Conservation (phyloP, 805 yeast species). For the Wickerhamomyces ciferrii region DNA sequence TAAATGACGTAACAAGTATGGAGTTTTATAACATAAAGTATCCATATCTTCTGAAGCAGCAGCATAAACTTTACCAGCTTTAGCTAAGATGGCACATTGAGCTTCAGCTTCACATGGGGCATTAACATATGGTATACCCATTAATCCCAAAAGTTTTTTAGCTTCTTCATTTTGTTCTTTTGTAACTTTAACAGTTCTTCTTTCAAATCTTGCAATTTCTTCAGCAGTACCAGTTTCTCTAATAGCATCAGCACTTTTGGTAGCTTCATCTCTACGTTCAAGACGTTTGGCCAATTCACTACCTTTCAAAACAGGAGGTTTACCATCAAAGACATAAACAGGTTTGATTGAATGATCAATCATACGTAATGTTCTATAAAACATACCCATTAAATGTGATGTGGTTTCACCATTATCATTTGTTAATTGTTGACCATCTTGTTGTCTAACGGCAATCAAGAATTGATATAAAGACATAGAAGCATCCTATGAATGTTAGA, state of each 20-base stretch:
- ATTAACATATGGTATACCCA: conserved; percentile 93
- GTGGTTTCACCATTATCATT: conserved; percentile 89
- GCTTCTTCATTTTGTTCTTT: conserved; percentile 94
- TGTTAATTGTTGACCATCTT: conserved; percentile 91
- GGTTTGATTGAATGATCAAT: conserved; percentile 95
- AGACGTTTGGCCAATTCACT: conserved; percentile 88
- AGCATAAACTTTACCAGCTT: conserved; percentile 87
- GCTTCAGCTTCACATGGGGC: conserved; percentile 99
- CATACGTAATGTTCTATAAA: conserved; percentile 86
- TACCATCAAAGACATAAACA: conserved; percentile 94
- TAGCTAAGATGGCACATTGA: conserved; percentile 92
- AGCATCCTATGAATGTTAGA: conserved; percentile 38
- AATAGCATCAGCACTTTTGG: conserved; percentile 63
- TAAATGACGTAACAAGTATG: conserved; percentile 76
- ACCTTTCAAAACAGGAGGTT: conserved; percentile 91
- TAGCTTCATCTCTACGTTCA: conserved; percentile 78
- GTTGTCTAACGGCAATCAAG: conserved; percentile 92
- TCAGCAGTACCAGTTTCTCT: conserved; percentile 79
- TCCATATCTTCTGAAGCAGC: conserved; percentile 99
- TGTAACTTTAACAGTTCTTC: conserved; percentile 86
- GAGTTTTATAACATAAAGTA: conserved; percentile 88
- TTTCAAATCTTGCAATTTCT: conserved; percentile 70
- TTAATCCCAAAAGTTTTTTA: conserved; percentile 65
- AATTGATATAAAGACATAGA: conserved; percentile 97
- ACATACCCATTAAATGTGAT: conserved; percentile 94